Base-by-base conservation (phyloP, 768 basidiomycete genomes). In the Neoboletus brunneissimus region DNA sequence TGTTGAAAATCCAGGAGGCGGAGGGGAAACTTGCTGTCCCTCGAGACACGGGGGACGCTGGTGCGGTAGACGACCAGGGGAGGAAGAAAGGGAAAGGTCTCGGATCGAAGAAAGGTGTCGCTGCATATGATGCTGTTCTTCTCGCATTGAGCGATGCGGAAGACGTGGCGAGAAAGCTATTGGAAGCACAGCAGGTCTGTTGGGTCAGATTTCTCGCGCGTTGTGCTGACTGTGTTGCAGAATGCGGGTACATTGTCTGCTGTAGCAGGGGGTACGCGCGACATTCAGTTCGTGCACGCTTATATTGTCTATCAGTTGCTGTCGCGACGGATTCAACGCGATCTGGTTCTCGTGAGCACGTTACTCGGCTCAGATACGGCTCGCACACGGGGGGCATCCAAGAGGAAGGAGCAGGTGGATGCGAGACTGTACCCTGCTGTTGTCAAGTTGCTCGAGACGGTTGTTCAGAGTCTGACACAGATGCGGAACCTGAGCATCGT, bases 281-380 rank as follows among this genome's bases (percentile, higher is more conserved):
- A 93, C 66, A 83, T 91, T 25, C 82, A 88, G 31, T 94, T 94
- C 64, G 82, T 95, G 48, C 89, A 97, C 63, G 83, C 89, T 18
- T 96, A 88, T 68, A 85, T 96, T 63, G 81, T 91, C 45, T 94
- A 92, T 71, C 89, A 93, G 59, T 85, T 97, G 32, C 82, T 97
- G 48, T 85, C 91, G 20, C 83, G 87, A 50, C 90, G 95, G 10
- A 93, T 92, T 50, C 85, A 94, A 67, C 88, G 95, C 16, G 95
- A 98, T 66, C 80, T 93, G 5, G 81, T 94, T 23, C 81, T 97
- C 47, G 81, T 89, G 57, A 82, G 81, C 23, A 83, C 88, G 2
- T 77, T 87, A 3, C 76, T 89, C 40, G 67, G 76, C 8, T 80
- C 75, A 7, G 79, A 80, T 54, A 73, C 63, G 2, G 57, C 67